Base-by-base conservation (phyloP, 2,329 filamentous ascomycete species). In the Hymenoscyphus albidus region DNA sequence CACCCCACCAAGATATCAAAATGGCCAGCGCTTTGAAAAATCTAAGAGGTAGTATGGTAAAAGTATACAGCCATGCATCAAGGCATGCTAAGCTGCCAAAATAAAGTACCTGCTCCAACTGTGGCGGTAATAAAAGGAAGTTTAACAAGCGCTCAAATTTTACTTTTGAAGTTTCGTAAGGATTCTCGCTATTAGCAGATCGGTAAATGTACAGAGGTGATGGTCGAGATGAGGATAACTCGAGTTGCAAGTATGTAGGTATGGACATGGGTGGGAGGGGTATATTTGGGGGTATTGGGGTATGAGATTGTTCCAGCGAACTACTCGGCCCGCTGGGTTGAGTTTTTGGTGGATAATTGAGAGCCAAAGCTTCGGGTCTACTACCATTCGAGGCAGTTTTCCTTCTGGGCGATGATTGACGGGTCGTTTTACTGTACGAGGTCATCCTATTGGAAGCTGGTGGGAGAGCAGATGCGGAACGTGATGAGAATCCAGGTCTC, bases 51-150 rank as follows among this genome's bases (percentile, higher is more conserved):
- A 99, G 80, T 56, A 99, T 97, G 0, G 95, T 99, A 72, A 99
- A 96, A 0, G 92, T 96, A 78, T 97, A 95, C 1, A 99, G 84
- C 93, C 94, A 99, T 1, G 94, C 91, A 76, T 99, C 95, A 5
- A 99, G 81, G 77, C 95, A 99, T 6, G 94, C 93, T 40, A 98
- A 78, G 0, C 91, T 88, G 6, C 95, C 95, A 77, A 99, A 98
- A 65, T 88, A 87, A 5, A 99, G 83, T 0, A 93, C 89, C 57
- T 89, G 85, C 78, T 99, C 95, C 5, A 99, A 82, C 66, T 90
- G 91, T 0, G 87, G 84, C 0, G 94, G 93, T 3, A 99, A 80
- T 32, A 93, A 81, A 5, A 99, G 78, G 66, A 97, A 96, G 75
- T 98, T 98, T 69, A 92, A 84, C 13, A 99, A 81, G 48, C 96